Percentiles rank a stretch among this genome's conserved stretches.
These are phyloP conservation scores for Auricularia auricula-judae DNA, from an alignment of 768 basidiomycete genomes.

Conservation along the genomic window DNA sequence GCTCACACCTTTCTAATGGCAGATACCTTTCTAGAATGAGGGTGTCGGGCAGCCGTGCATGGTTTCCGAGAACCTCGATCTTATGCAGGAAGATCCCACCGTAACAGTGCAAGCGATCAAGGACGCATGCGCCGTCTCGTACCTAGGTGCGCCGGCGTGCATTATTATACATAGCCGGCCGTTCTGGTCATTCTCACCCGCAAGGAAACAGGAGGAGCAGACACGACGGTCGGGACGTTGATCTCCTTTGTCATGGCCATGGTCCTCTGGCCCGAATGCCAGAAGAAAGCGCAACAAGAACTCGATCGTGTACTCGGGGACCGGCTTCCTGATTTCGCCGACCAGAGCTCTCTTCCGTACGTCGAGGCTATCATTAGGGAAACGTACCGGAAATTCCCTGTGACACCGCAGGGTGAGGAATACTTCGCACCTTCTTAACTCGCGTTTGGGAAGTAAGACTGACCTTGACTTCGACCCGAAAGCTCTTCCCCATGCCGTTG, in stretches of 20 bases:
- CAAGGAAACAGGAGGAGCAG: no score
- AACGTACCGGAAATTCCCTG: constrained; percentile 1
- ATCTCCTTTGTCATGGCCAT: constrained; percentile 8
- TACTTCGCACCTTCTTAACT: not conserved
- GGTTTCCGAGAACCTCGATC: not conserved
- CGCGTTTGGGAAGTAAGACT: not conserved
- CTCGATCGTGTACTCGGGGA: constrained; percentile 5
- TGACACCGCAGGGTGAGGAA: not conserved
- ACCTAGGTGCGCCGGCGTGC: constrained; percentile 37
- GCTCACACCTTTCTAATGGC: no score
- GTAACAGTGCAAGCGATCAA: constrained; percentile 6
- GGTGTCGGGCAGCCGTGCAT: not conserved
- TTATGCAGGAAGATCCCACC: not conserved
- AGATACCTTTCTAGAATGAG: no score
- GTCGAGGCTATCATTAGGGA: constrained; percentile 3
- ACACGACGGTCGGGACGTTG: not conserved
- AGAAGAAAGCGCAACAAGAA: constrained; percentile 7
- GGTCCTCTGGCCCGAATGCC: constrained; percentile 6
- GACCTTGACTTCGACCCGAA: no score
- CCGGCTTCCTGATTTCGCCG: constrained; percentile 3
- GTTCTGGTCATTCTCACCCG: no score
- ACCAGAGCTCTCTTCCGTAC: constrained; percentile 8
- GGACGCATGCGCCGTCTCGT: constrained; percentile 6
- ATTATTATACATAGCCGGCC: constrained; percentile 39
- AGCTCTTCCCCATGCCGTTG: not conserved